Conservation (phyloP, 169 alveolate genomes). For the Eimeria necatrix region DNA sequence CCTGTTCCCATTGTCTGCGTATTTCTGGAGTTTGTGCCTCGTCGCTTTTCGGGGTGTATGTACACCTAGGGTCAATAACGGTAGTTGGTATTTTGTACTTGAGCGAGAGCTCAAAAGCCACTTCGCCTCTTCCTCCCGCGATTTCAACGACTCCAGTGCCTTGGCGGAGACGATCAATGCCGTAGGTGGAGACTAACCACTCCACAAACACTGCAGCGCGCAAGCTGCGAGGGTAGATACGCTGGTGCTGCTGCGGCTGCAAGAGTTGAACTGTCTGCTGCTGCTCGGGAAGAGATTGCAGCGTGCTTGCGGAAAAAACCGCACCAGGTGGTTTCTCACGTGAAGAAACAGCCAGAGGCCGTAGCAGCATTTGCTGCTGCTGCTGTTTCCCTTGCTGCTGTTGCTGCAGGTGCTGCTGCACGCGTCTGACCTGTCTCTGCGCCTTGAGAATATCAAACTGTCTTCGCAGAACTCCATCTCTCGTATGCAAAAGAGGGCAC, state of each 20-base stretch:
- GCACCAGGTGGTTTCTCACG: neutral
- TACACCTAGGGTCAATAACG: conserved; percentile 65
- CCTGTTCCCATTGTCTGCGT: conserved; percentile 1
- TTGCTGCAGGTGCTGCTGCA: conserved; percentile 63
- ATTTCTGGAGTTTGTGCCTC: conserved; percentile 10
- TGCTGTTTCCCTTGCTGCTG: neutral
- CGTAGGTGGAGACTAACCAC: conserved; percentile 45
- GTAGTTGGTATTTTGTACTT: conserved; percentile 31
- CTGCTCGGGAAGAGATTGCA: conserved; percentile 27
- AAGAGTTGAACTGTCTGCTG: neutral
- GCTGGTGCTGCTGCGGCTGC: conserved; percentile 32
- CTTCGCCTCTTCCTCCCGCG: conserved; percentile 60
- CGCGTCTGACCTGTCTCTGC: conserved; percentile 57
- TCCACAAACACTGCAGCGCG: conserved; percentile 45
- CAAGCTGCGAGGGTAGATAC: conserved; percentile 52
- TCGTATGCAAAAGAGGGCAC: conserved; percentile 63
- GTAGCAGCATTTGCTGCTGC: conserved; percentile 16
- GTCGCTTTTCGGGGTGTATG: conserved; percentile 45
- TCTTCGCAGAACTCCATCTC: conserved; percentile 58
- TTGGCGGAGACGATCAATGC: conserved; percentile 25
- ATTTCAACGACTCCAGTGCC: conserved; percentile 65
- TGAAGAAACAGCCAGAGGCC: neutral
- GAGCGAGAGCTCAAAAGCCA: conserved; percentile 58
- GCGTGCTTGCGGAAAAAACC: conserved; percentile 34
- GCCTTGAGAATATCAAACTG: conserved; percentile 63